Evolutionary conservation across 2,329 filamentous ascomycete genomes (phyloP).

Genomic region (Sarocladiaceae sp.): DNA sequence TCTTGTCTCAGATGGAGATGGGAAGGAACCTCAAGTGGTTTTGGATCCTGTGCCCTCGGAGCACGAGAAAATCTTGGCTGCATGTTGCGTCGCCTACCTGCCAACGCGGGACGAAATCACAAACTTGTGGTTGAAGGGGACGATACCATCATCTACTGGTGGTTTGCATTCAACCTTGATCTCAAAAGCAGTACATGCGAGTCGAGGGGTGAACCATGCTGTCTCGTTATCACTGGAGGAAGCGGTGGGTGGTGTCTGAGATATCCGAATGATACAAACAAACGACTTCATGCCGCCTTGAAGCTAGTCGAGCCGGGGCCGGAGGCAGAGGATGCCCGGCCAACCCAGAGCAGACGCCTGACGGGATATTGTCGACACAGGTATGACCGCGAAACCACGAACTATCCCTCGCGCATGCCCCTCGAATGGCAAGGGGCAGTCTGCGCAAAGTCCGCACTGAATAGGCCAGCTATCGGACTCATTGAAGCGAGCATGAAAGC

Average conservation of each 20-base stretch:
- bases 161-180: constrained; percentile 29
- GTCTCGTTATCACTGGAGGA: constrained; percentile 31
- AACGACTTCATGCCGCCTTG: no score
- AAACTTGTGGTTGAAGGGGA: constrained; percentile 88
- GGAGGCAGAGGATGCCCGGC: no score
- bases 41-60: constrained; percentile 82
- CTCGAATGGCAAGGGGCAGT: no score
- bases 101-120: constrained; percentile 86
- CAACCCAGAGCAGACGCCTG: no score
- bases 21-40: constrained; percentile 46
- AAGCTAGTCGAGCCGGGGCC: no score
- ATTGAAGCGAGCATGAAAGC: no score
- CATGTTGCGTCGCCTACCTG: constrained; percentile 87
- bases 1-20: constrained; percentile 47
- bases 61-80: constrained; percentile 71
- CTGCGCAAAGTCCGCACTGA: no score
- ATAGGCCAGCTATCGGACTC: no score
- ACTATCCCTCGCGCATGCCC: no score
- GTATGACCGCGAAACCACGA: no score
- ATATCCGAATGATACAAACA: no score
- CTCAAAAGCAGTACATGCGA: constrained; percentile 36
- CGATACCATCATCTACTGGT: constrained; percentile 37
- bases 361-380: no score
- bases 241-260: constrained; percentile 19
- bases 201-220: constrained; percentile 30